Evolutionary conservation across 768 basidiomycete genomes (phyloP), one percentile per base, ranked within the genome.

Genomic region (Mycena haematopus): DNA sequence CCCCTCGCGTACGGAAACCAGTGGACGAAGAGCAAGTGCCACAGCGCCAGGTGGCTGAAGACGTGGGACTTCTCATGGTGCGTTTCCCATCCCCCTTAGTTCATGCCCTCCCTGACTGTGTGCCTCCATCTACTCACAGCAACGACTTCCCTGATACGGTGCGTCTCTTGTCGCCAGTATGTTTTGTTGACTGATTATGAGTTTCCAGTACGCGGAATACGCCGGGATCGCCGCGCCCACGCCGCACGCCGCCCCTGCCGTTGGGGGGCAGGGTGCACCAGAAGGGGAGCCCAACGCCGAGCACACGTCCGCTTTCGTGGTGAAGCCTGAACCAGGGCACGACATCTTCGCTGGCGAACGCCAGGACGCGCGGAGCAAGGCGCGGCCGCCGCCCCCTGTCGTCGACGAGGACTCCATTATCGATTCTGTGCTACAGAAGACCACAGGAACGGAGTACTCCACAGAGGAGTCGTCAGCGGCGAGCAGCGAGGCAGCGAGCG

Each of bases 11-110:
- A 99, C 72, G 97, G 93, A 0, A 85, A 77, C 21, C 80, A 85
- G 0, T 99, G 96, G 97, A 98, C 96, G 35, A 92, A 83, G 77
- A 72, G 70, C 9, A 82, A 92, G 64, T 99, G 97, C 69, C 73
- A 82, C 54, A 82, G 78, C 42, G 88, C 93, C 1, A 89, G 87
- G 71, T 96, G 94, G 93, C 68, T 96, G 42, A 93, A 89, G 78
- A 91, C 89, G 6, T 99, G 97, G 97, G 97, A 99, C 76, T 98
- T 99, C 74, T 84, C 87, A 29, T 99, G 96, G 90, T 88, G 70
- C 44, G 84, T 74, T 19, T 27, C 19, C 14, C 47, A n/a, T 0
- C 38, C 36, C 1, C 38, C 4, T 13, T 46, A 15, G 36, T 8
- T 31, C 14, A 29, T 25, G 17, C 44, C 31, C 33, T 19, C 42